Evolutionary conservation across 768 basidiomycete species (phyloP).

Genomic region (Asterophora parasitica): DNA sequence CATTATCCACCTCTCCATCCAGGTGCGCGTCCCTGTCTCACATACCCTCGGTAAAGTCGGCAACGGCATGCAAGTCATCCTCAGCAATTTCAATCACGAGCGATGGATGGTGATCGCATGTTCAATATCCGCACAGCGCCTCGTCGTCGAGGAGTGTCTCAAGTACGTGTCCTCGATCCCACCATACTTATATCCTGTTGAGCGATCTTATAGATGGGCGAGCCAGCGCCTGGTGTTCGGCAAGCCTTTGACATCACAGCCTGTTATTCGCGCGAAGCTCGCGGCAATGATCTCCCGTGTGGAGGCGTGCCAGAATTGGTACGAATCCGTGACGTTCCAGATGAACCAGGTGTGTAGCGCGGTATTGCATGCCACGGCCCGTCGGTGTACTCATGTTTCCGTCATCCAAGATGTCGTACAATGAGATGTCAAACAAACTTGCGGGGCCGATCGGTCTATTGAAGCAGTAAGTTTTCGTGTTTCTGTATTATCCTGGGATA

Average conservation of each 20-base stretch:
- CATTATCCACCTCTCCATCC: neutral
- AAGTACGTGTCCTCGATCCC: slow-evolving; percentile 40
- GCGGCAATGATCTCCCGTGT: slow-evolving; percentile 87
- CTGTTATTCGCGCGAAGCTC: slow-evolving; percentile 86
- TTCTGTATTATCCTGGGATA: neutral
- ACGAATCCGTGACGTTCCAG: slow-evolving; percentile 85
- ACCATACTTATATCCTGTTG: too few relatives aligned
- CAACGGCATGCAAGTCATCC: slow-evolving; percentile 75
- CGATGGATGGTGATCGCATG: slow-evolving; percentile 81
- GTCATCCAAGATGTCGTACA: slow-evolving; percentile 69
- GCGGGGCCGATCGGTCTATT: slow-evolving; percentile 87
- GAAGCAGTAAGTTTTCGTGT: slow-evolving; percentile 61
- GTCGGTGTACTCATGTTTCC: slow-evolving; percentile 9
- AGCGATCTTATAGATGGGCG: slow-evolving; percentile 84
- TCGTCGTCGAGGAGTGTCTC: slow-evolving; percentile 85
- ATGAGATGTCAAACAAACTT: slow-evolving; percentile 76
- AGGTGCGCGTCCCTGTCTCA: slow-evolving; percentile 74
- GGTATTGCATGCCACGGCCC: neutral
- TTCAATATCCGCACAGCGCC: slow-evolving; percentile 69
- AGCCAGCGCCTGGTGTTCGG: slow-evolving; percentile 88
- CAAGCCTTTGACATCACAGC: slow-evolving; percentile 74
- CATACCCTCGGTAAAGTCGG: slow-evolving; percentile 88
- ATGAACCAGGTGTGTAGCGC: slow-evolving; percentile 73
- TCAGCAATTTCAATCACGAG: slow-evolving; percentile 88
- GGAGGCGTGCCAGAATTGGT: slow-evolving; percentile 83